Conservation (phyloP, 768 basidiomycete genomes). For the Leccinum incarnatum region DNA sequence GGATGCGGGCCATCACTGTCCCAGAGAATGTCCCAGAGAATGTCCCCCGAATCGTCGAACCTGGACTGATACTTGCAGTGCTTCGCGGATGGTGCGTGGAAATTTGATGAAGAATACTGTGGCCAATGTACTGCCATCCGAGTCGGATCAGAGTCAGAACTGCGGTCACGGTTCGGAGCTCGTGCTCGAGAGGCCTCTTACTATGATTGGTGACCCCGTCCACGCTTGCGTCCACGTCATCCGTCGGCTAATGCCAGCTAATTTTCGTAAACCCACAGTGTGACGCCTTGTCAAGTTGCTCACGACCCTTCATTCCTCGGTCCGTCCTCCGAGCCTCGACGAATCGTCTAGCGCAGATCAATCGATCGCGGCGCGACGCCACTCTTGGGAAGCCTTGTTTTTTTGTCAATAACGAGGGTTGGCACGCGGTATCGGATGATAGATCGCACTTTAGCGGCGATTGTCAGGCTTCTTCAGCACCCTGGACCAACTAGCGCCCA, state of each 20-base stretch:
- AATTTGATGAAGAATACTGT: neutral
- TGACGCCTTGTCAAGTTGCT: neutral
- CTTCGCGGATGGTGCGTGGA: no score
- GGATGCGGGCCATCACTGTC: no score
- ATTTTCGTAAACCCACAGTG: no score
- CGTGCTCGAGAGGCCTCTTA: neutral
- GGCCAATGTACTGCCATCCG: neutral
- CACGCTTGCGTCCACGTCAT: no score
- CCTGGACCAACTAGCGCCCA: neutral
- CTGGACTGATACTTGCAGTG: no score
- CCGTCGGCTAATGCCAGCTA: no score
- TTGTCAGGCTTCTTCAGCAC: neutral
- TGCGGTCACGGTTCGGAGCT: neutral
- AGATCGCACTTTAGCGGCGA: neutral
- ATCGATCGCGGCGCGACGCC: neutral
- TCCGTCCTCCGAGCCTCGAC: neutral
- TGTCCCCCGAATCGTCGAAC: no score
- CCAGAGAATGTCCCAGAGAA: no score
- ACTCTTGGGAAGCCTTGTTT: neutral
- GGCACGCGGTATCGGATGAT: neutral
- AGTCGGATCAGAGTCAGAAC: neutral
- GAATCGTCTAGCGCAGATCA: neutral
- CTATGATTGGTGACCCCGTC: no score
- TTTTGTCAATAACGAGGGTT: neutral
- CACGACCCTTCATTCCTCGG: neutral